Evolutionary conservation across 202 grass and related monocot genomes (phyloP).

Genomic region (Zoysia matrella): DNA sequence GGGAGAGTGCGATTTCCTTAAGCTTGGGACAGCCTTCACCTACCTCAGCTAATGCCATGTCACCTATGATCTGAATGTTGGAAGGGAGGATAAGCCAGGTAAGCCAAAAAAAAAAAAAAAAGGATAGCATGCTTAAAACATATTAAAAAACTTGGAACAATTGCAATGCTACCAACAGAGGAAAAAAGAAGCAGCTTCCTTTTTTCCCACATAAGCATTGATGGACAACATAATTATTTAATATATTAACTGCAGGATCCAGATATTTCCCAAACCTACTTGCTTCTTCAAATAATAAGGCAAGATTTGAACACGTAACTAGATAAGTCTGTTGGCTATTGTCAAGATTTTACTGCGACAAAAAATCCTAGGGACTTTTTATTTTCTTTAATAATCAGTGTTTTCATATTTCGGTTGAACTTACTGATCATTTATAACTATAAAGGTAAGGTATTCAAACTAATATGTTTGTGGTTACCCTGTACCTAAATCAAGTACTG

Average conservation of each 20-base stretch:
- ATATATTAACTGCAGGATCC: background rate
- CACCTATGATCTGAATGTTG: conserved; percentile 59
- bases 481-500: background rate
- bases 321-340: background rate
- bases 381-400: background rate
- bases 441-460: conserved; percentile 1
- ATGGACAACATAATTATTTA: background rate
- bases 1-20: conserved; percentile 67
- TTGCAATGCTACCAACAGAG: background rate
- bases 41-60: conserved; percentile 79
- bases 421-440: background rate
- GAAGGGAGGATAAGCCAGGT: conserved; percentile 1
- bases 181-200: background rate
- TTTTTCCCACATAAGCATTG: background rate
- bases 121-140: background rate
- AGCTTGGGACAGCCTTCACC: conserved; percentile 63
- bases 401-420: background rate
- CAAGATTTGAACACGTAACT: background rate
- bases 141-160: background rate
- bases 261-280: background rate
- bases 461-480: background rate
- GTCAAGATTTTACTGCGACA: background rate
- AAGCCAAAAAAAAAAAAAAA: background rate
- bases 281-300: background rate
- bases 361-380: background rate